phyloP scores from a whole-genome alignment of 805 yeast genomes.

The Kuraishia hungarica region DNA sequence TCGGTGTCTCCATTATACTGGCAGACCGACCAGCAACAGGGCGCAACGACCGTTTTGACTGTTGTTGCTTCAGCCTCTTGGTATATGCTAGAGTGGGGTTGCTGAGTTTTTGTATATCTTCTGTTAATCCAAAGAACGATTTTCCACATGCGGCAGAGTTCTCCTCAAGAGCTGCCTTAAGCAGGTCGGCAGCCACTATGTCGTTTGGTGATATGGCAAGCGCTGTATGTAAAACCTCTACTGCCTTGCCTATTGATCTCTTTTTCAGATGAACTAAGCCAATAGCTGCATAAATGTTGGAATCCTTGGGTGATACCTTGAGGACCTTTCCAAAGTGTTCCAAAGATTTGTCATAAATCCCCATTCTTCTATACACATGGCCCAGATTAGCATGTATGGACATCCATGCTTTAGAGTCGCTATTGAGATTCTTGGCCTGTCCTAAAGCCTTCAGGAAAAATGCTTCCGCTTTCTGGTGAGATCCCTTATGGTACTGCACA shows the following conservation, averaged over 20 bases:
- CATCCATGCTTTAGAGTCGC: slow-evolving; percentile 77
- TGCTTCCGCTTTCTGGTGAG: slow-evolving; percentile 58
- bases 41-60: neutral
- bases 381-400: slow-evolving; percentile 84
- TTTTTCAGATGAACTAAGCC: slow-evolving; percentile 74
- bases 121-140: slow-evolving; percentile 20
- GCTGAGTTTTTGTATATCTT: slow-evolving; percentile 16
- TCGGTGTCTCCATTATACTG: slow-evolving; percentile 1
- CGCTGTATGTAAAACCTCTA: slow-evolving; percentile 73
- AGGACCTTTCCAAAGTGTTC: slow-evolving; percentile 71
- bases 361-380: slow-evolving; percentile 71
- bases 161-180: slow-evolving; percentile 67
- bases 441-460: slow-evolving; percentile 63
- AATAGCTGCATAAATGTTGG: slow-evolving; percentile 70
- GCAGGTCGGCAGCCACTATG: slow-evolving; percentile 74
- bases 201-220: slow-evolving; percentile 73
- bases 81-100: slow-evolving; percentile 19
- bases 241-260: slow-evolving; percentile 57
- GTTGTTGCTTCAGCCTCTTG: neutral
- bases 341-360: slow-evolving; percentile 56
- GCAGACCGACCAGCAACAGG: neutral
- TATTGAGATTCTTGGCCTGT: slow-evolving; percentile 63
- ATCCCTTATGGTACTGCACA: slow-evolving; percentile 69
- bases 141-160: slow-evolving; percentile 17
- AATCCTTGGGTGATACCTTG: slow-evolving; percentile 57